Evolutionary conservation across 176 grass and related monocot genomes (phyloP).

Genomic region (Lolium perenne): DNA sequence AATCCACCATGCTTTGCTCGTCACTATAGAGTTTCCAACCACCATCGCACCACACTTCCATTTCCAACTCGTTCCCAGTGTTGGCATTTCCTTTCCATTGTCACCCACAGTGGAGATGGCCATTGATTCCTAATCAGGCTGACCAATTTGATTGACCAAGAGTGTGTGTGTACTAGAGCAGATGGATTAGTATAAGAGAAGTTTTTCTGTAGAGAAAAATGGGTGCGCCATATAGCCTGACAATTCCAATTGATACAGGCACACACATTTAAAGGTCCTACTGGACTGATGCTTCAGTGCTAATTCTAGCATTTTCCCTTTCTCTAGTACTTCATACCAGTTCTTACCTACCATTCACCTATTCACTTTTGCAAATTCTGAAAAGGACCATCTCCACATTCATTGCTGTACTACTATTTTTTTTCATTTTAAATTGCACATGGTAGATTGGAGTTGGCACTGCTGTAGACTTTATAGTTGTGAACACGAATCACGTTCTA

Average conservation of each 20-base stretch:
- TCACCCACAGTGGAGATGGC: neutral
- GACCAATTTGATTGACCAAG: neutral
- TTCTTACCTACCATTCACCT: neutral
- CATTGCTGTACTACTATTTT: neutral
- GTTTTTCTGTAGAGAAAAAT: neutral
- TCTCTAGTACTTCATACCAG: neutral
- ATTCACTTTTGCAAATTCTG: neutral
- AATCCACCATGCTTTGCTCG: neutral
- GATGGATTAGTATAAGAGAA: neutral
- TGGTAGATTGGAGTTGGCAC: conserved; percentile 4
- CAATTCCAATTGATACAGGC: neutral
- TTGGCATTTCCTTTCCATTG: neutral
- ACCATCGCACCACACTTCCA: neutral
- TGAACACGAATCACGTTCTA: neutral
- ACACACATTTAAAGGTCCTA: neutral
- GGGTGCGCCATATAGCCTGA: neutral
- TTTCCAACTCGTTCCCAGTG: neutral
- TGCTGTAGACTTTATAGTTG: neutral
- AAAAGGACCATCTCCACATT: conserved; percentile 1
- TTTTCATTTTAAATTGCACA: neutral
- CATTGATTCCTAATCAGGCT: neutral
- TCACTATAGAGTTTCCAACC: neutral
- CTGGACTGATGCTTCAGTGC: neutral
- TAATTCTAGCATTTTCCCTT: neutral
- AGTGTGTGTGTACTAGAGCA: neutral